A percentile compares a stretch with the other conserved stretches of the same genome.
phyloP scores from a whole-genome alignment of 441 rosid genomes.

The Geranium incanum region DNA sequence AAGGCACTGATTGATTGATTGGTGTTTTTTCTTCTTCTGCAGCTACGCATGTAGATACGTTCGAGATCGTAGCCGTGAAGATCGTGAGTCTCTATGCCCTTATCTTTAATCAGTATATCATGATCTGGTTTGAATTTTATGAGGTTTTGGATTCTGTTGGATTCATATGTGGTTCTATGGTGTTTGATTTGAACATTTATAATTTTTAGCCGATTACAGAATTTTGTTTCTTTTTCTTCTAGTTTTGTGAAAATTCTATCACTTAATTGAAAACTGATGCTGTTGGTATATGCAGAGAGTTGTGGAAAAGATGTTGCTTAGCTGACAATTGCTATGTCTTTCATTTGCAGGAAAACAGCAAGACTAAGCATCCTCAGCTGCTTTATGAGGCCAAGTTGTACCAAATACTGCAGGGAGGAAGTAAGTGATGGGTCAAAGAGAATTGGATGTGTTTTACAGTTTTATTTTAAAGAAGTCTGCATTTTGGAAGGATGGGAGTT shows the following conservation, averaged over 20 bases:
- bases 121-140: conserved; percentile 14
- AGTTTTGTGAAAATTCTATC: neutral
- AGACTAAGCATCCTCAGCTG: conserved; percentile 74
- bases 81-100: conserved; percentile 50
- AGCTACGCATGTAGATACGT: conserved; percentile 88
- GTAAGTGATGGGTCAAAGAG: conserved; percentile 26
- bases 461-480: neutral
- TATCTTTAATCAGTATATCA: neutral
- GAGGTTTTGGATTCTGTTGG: neutral
- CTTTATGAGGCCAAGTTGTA: conserved; percentile 70
- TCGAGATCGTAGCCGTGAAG: conserved; percentile 93
- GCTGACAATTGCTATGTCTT: neutral
- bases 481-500: neutral
- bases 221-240: neutral
- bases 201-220: neutral
- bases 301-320: neutral
- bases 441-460: neutral
- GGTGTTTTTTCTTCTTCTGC: conserved; percentile 20
- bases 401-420: conserved; percentile 72
- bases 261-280: neutral
- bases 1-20: conserved; percentile 13
- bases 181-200: neutral
- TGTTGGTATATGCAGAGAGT: conserved; percentile 7
- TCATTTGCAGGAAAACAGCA: conserved; percentile 50
- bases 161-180: neutral